A percentile compares a stretch with the other conserved stretches of the same genome.
Conservation (phyloP, 2,329 filamentous ascomycete genomes). For the Alternaria novae-zelandiae region DNA sequence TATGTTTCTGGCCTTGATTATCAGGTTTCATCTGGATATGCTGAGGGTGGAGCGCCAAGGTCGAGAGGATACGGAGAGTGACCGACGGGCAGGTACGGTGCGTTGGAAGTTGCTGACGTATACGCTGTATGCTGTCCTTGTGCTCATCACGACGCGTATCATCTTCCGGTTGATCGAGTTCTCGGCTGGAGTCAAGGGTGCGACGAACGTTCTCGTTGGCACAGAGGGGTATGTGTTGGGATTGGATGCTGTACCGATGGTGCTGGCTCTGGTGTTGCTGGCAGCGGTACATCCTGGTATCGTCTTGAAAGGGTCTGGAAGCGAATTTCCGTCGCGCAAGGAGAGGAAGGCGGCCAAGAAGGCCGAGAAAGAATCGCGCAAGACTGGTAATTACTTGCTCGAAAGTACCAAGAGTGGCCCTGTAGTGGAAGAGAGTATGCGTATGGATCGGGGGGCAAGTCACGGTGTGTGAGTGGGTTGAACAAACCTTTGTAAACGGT, state of each 20-base stretch:
- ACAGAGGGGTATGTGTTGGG: conserved; percentile 54
- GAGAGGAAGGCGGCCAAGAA: conserved; percentile 35
- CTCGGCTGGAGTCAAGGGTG: conserved; percentile 51
- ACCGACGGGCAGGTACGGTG: not conserved
- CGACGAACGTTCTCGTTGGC: conserved; percentile 9
- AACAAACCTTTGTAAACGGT: too few species aligned
- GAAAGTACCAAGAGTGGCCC: too few species aligned
- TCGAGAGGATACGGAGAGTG: rapidly evolving
- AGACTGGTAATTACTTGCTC: not conserved
- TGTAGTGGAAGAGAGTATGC: too few species aligned
- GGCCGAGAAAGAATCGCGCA: conserved; percentile 22
- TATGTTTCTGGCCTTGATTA: not conserved
- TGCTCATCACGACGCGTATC: conserved; percentile 60
- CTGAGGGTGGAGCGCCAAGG: not conserved
- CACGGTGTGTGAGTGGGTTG: not conserved
- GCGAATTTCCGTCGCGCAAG: conserved; percentile 35
- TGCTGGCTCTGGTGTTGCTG: conserved; percentile 45
- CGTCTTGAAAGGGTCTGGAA: conserved; percentile 28
- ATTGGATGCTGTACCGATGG: conserved; percentile 64
- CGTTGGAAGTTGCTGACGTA: conserved; percentile 41
- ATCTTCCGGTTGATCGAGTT: conserved; percentile 67
- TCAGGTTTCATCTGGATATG: not conserved
- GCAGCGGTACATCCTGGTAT: conserved; percentile 33
- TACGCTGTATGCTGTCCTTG: conserved; percentile 50
- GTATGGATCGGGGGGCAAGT: too few species aligned